Base-by-base conservation (phyloP, 1,284 basidiomycete species). In the Cutaneotrichosporon mucoides region DNA sequence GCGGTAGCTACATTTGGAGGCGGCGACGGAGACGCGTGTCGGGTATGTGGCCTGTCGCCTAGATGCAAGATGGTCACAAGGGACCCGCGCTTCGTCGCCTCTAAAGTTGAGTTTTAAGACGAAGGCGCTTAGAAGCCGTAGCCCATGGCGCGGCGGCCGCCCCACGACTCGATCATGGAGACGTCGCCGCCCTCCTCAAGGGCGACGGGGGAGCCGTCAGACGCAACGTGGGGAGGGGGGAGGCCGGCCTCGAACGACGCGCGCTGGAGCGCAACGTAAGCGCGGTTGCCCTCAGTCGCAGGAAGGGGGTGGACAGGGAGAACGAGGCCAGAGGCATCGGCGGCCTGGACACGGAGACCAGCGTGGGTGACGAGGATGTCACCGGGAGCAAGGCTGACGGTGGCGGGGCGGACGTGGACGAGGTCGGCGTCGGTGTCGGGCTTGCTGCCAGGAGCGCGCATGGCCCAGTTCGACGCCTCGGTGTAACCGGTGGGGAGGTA, bases 291-390 rank as follows among this genome's bases (percentile, higher is more conserved):
- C n/a, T 48, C 45, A 44, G 57, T 64, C 6, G 61, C 58, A 1
- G 67, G 60, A 8, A 73, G 57, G 49, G 67, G 65, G 55, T 69
- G 63, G 40, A 73, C 52, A 9, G 72, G 71, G 6, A 73, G 64
- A 59, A 73, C 67, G 13, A 72, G 62, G 35, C 56, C 63, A 36
- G 52, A 37, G 4, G 49, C 42, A 43, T 62, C 57, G 33, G 58
- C 51, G 43, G 62, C 53, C 9, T 49, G 16, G 33, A 70, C 37
- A 11, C 64, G 67, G 34, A 70, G 52, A 8, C 68, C 57, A 4
- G 71, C 58, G 60, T 75, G 70, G 47, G 67, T 64, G 59, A 68
- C 56, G 55, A 76, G 55, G 47, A 76, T 64, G 57, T 76, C 75
- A 2, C 75, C 75, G 12, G 75, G 69, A 13, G 60, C 55, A 16